These are phyloP conservation scores for Austroboletus novae-zelandiae DNA, from an alignment of 1,284 basidiomycete genomes.

Conservation along the genomic window DNA sequence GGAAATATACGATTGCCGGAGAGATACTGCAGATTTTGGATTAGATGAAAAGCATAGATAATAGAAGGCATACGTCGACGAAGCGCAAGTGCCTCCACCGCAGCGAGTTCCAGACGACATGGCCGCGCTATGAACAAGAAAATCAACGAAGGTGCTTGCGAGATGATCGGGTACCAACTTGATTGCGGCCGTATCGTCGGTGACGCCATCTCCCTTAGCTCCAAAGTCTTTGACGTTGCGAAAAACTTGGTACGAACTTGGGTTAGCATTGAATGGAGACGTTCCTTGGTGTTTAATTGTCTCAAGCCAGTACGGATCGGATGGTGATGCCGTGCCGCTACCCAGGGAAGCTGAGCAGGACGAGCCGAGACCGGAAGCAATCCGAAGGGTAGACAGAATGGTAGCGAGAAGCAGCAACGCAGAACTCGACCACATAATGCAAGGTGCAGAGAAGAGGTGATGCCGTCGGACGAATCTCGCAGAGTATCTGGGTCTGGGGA, in stretches of 20 bases:
- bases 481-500: not conserved
- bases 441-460: not conserved
- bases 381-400: constrained; percentile 4
- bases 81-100: constrained; percentile 10
- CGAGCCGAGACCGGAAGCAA: constrained; percentile 21
- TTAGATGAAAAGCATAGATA: not conserved
- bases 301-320: constrained; percentile 60
- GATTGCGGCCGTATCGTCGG: constrained; percentile 31
- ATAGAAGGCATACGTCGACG: constrained; percentile 20
- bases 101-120: constrained; percentile 28
- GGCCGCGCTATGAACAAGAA: constrained; percentile 17
- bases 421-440: constrained; percentile 10
- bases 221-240: constrained; percentile 34
- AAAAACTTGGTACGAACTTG: constrained; percentile 64
- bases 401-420: constrained; percentile 12
- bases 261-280: constrained; percentile 56
- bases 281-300: constrained; percentile 53
- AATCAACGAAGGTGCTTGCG: not conserved
- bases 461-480: not conserved
- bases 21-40: constrained; percentile 16
- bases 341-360: constrained; percentile 19
- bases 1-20: constrained; percentile 31
- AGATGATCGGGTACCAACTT: constrained; percentile 11
- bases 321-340: constrained; percentile 15
- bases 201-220: constrained; percentile 29